These are phyloP conservation scores for Antarctomyces pellizariae DNA, from an alignment of 495 filamentous ascomycete species.

Conservation along the genomic window DNA sequence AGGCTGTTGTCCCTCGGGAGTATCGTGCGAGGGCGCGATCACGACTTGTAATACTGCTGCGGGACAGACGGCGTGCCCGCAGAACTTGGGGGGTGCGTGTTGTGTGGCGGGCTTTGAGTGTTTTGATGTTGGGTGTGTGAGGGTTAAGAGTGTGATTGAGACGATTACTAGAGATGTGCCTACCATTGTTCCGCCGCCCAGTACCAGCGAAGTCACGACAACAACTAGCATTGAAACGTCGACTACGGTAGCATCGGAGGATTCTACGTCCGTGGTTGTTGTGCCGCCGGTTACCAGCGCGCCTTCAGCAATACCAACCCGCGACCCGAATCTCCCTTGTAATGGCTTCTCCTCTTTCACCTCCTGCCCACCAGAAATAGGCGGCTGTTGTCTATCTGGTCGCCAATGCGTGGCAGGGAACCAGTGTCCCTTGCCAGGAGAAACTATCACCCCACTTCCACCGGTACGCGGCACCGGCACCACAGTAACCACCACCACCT, in stretches of 20 bases:
- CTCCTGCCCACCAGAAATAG: slow-evolving; percentile 24
- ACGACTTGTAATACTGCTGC: slow-evolving; percentile 33
- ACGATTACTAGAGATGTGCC: background rate
- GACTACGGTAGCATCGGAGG: no score
- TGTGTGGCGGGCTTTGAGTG: slow-evolving; percentile 68
- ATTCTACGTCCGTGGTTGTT: no score
- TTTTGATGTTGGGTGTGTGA: slow-evolving; percentile 52
- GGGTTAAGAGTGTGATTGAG: background rate
- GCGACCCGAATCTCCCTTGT: slow-evolving; percentile 11
- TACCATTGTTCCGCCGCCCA: slow-evolving; percentile 13
- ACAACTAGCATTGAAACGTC: no score
- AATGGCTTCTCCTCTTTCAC: slow-evolving; percentile 10
- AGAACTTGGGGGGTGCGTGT: slow-evolving; percentile 57
- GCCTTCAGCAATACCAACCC: slow-evolving; percentile 9
- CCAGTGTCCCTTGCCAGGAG: slow-evolving; percentile 3
- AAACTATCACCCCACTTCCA: no score
- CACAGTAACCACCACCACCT: slow-evolving; percentile 9
- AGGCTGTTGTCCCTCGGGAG: slow-evolving; percentile 62
- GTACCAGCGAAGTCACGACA: slow-evolving; percentile 20
- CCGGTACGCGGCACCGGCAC: slow-evolving; percentile 13
- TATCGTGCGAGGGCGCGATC: slow-evolving; percentile 41
- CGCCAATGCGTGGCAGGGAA: slow-evolving; percentile 35
- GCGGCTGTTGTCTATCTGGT: slow-evolving; percentile 46
- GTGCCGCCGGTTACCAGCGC: no score
- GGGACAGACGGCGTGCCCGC: slow-evolving; percentile 44